Percentiles rank a stretch among this genome's conserved stretches.
Conservation (phyloP, 164 flowering plant genomes). For the Kingdonia uniflora region DNA sequence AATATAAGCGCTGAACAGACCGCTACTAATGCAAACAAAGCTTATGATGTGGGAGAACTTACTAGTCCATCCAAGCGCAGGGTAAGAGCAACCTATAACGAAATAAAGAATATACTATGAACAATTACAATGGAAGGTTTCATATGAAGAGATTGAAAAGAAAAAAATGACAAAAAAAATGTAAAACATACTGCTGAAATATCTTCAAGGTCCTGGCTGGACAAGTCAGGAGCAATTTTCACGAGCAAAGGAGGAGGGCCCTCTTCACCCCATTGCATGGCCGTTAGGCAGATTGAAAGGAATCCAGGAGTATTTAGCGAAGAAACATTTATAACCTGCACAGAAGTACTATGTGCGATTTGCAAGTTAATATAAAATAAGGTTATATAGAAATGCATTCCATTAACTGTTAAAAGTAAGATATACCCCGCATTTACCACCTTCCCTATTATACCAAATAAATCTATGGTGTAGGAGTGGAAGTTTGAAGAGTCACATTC, state of each 20-base stretch:
- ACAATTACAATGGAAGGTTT: background rate
- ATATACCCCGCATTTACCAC: too few species aligned
- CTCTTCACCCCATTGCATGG: slow-evolving; percentile 98
- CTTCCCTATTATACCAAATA: too few species aligned
- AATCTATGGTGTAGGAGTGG: too few species aligned
- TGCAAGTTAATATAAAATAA: too few species aligned
- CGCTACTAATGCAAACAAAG: too few species aligned
- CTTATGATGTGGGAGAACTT: slow-evolving; percentile 10
- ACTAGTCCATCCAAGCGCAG: slow-evolving; percentile 97
- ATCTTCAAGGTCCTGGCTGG: slow-evolving; percentile 93
- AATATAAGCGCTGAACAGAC: too few species aligned
- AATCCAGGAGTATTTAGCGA: slow-evolving; percentile 98
- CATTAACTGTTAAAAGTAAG: too few species aligned
- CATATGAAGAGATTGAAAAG: background rate
- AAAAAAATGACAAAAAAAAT: background rate
- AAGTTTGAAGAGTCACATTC: too few species aligned
- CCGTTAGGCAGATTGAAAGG: slow-evolving; percentile 9
- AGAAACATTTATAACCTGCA: slow-evolving; percentile 97
- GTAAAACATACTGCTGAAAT: slow-evolving; percentile 70
- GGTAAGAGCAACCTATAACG: slow-evolving; percentile 81
- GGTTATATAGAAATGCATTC: too few species aligned
- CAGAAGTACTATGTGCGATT: too few species aligned
- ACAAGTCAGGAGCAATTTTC: slow-evolving; percentile 93
- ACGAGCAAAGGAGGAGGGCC: slow-evolving; percentile 98
- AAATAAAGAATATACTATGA: slow-evolving; percentile 12